phyloP scores from a whole-genome alignment of 106 monocot species.

The Platanthera guangdongensis region DNA sequence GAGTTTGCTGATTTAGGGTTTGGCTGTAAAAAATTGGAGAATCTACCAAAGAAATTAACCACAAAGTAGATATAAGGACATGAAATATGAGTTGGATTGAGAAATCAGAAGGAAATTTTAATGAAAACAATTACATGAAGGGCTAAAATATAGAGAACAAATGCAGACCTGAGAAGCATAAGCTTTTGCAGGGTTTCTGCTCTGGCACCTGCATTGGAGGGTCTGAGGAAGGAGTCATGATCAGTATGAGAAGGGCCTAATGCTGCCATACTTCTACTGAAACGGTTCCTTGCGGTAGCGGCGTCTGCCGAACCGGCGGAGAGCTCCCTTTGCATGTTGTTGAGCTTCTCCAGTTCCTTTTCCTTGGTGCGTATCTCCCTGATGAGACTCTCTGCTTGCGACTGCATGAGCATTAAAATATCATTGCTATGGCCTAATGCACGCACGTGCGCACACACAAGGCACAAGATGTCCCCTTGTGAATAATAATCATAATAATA shows the following conservation, averaged over 20 bases:
- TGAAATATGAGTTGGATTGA: not conserved
- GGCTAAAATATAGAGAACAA: constrained; percentile 62
- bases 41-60: not conserved
- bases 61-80: not conserved
- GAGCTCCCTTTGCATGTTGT: constrained; percentile 18
- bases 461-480: no score
- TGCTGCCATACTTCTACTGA: constrained; percentile 20
- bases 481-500: no score
- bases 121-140: constrained; percentile 76
- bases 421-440: not conserved
- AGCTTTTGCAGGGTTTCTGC: constrained; percentile 34
- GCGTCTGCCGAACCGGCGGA: constrained; percentile 16
- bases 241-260: constrained; percentile 8
- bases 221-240: constrained; percentile 15
- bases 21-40: not conserved
- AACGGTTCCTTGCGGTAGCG: constrained; percentile 27
- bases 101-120: constrained; percentile 52
- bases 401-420: constrained; percentile 17
- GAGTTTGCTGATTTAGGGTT: not conserved
- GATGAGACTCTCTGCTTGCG: constrained; percentile 61
- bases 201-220: constrained; percentile 12
- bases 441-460: no score
- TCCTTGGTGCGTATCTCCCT: constrained; percentile 45
- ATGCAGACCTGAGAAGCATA: constrained; percentile 49
- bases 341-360: constrained; percentile 46